Conservation (phyloP, 2,329 filamentous ascomycete species). For the Pseudocercospora macadamiae region DNA sequence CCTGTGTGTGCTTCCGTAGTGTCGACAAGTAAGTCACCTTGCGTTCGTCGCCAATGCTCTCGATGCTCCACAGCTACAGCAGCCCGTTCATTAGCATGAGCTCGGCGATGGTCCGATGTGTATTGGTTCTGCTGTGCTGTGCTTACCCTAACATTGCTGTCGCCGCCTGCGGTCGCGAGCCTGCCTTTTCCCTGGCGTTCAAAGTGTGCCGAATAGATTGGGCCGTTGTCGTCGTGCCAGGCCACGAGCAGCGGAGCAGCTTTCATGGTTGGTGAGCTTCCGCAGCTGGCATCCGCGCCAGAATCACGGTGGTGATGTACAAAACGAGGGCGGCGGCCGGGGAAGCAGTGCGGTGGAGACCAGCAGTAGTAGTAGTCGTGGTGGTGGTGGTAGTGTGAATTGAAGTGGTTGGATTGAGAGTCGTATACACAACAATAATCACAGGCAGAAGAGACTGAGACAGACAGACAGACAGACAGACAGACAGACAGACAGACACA, state of each 20-base stretch:
- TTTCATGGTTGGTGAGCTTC: constrained; percentile 76
- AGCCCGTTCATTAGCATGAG: constrained; percentile 42
- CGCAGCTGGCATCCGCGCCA: constrained; percentile 18
- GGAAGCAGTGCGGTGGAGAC: neutral
- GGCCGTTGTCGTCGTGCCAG: constrained; percentile 97
- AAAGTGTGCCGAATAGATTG: constrained; percentile 97
- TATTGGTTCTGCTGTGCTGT: neutral
- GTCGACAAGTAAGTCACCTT: constrained; percentile 92
- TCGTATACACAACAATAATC: too few relatives aligned
- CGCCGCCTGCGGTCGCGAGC: constrained; percentile 89
- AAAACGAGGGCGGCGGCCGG: constrained; percentile 9
- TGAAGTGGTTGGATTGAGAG: neutral
- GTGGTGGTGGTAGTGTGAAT: neutral
- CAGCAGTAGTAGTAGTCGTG: neutral
- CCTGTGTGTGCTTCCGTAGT: constrained; percentile 89
- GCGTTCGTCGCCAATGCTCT: constrained; percentile 79
- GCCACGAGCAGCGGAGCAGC: constrained; percentile 94
- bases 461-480: neutral
- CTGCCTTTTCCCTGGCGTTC: constrained; percentile 89
- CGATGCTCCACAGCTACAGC: constrained; percentile 96
- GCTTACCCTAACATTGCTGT: constrained; percentile 90
- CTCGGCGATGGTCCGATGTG: constrained; percentile 5
- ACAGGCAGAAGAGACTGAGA: too few relatives aligned
- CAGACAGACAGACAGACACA: neutral
- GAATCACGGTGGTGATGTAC: constrained; percentile 8